Evolutionary conservation across 2,329 filamentous ascomycete species (phyloP).

Genomic region (Ceratocystis alfenasii): DNA sequence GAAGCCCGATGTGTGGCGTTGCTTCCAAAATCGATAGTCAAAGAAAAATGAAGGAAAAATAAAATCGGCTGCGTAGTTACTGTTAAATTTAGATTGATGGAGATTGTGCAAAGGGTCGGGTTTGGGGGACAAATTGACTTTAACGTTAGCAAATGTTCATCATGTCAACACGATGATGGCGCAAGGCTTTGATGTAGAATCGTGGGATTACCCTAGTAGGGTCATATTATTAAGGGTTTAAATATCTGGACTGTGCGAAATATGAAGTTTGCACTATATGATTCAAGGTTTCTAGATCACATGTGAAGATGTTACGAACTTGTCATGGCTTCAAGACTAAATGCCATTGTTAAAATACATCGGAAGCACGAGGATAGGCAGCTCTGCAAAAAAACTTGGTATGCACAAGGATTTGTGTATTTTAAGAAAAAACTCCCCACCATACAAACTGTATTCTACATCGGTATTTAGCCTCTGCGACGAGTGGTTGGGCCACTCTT

Average conservation of each 20-base stretch:
- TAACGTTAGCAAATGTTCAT: too few species aligned
- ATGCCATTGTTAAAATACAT: too few species aligned
- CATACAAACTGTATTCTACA: neutral
- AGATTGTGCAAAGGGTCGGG: too few species aligned
- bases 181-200: slow-evolving; percentile 11
- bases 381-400: neutral
- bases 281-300: neutral
- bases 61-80: too few species aligned
- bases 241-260: neutral
- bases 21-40: neutral
- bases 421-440: neutral
- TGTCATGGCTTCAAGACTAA: too few species aligned
- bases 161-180: neutral
- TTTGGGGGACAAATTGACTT: too few species aligned
- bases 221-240: neutral
- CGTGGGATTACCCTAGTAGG: neutral
- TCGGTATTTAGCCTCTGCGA: slow-evolving; percentile 31
- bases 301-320: neutral
- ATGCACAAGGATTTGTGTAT: neutral
- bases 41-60: neutral
- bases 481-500: slow-evolving; percentile 35
- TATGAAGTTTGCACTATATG: neutral
- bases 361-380: neutral
- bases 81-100: too few species aligned
- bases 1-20: neutral